Conservation (phyloP, 495 filamentous ascomycete genomes). For the Lichenothelia convexa region DNA sequence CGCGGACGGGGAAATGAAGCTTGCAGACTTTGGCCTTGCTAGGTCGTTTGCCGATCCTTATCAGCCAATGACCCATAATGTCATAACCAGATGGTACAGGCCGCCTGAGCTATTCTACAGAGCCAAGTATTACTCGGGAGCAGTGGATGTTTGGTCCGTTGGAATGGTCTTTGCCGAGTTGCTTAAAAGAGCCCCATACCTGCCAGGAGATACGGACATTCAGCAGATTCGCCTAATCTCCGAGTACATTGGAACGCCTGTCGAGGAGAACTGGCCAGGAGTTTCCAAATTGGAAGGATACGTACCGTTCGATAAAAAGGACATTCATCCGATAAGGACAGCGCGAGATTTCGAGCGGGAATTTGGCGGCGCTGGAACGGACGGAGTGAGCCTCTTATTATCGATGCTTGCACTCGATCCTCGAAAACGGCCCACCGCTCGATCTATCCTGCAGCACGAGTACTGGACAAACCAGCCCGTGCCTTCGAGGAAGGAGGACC, state of each 20-base stretch:
- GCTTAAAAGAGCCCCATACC: conserved; percentile 57
- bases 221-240: conserved; percentile 64
- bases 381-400: conserved; percentile 75
- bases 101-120: conserved; percentile 77
- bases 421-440: conserved; percentile 55
- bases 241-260: conserved; percentile 73
- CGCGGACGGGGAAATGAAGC: conserved; percentile 78
- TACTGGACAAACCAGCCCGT: conserved; percentile 78
- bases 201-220: conserved; percentile 67
- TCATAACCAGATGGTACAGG: conserved; percentile 89
- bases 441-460: conserved; percentile 55
- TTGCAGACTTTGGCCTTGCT: conserved; percentile 95
- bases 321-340: conserved; percentile 40
- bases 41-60: conserved; percentile 78
- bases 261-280: conserved; percentile 89
- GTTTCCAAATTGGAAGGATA: conserved; percentile 69
- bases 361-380: conserved; percentile 59
- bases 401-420: conserved; percentile 76
- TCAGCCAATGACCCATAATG: conserved; percentile 73
- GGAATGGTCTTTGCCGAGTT: conserved; percentile 88
- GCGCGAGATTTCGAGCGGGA: conserved; percentile 47
- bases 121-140: conserved; percentile 71
- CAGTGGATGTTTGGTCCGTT: conserved; percentile 91
- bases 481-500: conserved; percentile 65
- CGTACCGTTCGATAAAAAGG: conserved; percentile 29